Evolutionary conservation across 2,329 filamentous ascomycete species (phyloP).

Genomic region (Penicillium olsonii): DNA sequence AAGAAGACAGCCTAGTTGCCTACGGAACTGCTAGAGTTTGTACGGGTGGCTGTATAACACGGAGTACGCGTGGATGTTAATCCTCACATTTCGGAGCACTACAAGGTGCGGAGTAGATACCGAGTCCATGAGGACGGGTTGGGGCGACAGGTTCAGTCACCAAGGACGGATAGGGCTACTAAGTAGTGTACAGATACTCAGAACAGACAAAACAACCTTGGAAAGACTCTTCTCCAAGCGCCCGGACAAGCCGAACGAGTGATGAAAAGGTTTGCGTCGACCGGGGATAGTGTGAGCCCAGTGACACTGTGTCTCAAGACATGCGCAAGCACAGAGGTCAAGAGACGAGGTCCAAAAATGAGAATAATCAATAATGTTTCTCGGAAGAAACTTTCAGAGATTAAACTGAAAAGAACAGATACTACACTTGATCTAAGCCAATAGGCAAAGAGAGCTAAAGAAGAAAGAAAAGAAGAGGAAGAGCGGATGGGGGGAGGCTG

Average conservation of each 20-base stretch:
- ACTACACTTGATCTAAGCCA: slow-evolving; percentile 91
- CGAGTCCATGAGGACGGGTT: too few relatives aligned
- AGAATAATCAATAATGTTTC: slow-evolving; percentile 76
- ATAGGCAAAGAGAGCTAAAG: slow-evolving; percentile 57
- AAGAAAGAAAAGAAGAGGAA: slow-evolving; percentile 48
- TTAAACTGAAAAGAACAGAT: slow-evolving; percentile 99
- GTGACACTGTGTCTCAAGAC: slow-evolving; percentile 67
- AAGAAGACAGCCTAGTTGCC: too few relatives aligned
- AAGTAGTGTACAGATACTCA: too few relatives aligned
- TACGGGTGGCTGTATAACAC: too few relatives aligned
- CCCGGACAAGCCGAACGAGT: slow-evolving; percentile 53
- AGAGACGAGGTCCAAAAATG: slow-evolving; percentile 66
- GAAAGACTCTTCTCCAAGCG: slow-evolving; percentile 64
- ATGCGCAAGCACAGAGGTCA: slow-evolving; percentile 74
- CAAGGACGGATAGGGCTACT: too few relatives aligned
- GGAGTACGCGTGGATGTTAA: too few relatives aligned
- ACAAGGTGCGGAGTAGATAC: too few relatives aligned
- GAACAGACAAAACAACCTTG: too few relatives aligned
- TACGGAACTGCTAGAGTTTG: too few relatives aligned
- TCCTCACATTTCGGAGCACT: too few relatives aligned
- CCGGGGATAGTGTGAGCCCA: slow-evolving; percentile 74
- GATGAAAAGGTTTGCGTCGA: slow-evolving; percentile 70
- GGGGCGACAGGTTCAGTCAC: too few relatives aligned
- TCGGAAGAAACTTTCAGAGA: slow-evolving; percentile 80
- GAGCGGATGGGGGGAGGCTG: slow-evolving; percentile 7